Percentiles rank a stretch among this genome's conserved stretches.
phyloP scores from a whole-genome alignment of 192 early-diverging fungal species.

The Chytriomyces sp. region DNA sequence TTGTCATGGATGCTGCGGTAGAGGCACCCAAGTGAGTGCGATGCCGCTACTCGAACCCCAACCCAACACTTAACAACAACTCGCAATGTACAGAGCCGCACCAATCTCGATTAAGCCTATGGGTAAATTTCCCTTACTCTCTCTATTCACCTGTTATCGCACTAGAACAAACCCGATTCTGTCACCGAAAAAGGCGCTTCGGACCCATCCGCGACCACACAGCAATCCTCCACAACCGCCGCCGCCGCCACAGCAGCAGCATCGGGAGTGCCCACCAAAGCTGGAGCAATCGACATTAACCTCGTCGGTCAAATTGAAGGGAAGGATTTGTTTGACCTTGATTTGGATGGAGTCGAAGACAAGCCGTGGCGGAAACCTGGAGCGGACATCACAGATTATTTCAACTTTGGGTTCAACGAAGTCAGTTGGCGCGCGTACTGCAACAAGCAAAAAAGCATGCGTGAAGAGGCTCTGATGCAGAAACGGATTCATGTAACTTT shows the following conservation, averaged over 20 bases:
- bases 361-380: constrained; percentile 92
- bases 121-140: not conserved
- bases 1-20: constrained; percentile 65
- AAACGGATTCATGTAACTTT: constrained; percentile 53
- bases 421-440: constrained; percentile 93
- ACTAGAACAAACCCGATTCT: too few relatives aligned
- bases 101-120: not conserved
- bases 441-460: constrained; percentile 86
- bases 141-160: not conserved
- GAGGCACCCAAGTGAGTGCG: constrained; percentile 19
- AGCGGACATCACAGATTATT: constrained; percentile 98
- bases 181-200: too few relatives aligned
- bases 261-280: constrained; percentile 29
- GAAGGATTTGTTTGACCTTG: constrained; percentile 83
- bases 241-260: constrained; percentile 36
- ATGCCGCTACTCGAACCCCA: too few relatives aligned
- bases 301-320: constrained; percentile 79
- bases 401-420: constrained; percentile 99
- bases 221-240: not conserved
- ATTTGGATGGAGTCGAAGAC: constrained; percentile 91
- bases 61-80: too few relatives aligned
- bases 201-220: too few relatives aligned
- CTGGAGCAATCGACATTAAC: constrained; percentile 63
- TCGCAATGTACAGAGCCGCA: not conserved
- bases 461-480: constrained; percentile 68